These are phyloP conservation scores for Fomitopsis palustris DNA, from an alignment of 1,284 basidiomycete genomes.

Conservation along the genomic window DNA sequence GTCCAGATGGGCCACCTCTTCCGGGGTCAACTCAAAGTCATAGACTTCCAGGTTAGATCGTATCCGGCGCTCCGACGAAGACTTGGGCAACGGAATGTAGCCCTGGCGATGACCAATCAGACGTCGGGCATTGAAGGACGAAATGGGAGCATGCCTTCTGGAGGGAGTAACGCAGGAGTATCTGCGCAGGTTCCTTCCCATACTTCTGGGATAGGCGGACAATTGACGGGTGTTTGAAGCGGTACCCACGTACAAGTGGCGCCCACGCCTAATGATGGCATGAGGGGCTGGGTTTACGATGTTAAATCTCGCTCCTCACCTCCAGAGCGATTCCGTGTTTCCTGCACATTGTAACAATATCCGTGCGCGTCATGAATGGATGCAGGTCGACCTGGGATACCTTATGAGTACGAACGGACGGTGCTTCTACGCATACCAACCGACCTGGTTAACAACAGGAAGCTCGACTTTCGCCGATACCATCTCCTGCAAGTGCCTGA, in stretches of 20 bases:
- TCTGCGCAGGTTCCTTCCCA: conserved; percentile 58
- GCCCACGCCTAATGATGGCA: conserved; percentile 43
- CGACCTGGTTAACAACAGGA: conserved; percentile 68
- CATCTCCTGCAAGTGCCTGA: conserved; percentile 64
- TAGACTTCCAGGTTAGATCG: conserved; percentile 56
- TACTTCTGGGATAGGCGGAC: conserved; percentile 45
- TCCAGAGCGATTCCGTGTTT: conserved; percentile 60
- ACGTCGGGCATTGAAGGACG: not conserved
- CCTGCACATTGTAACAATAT: conserved; percentile 61
- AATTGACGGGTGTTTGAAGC: conserved; percentile 47
- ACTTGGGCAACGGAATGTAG: conserved; percentile 61
- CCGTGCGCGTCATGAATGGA: conserved; percentile 68
- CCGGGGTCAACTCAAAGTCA: conserved; percentile 50
- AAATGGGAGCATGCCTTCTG: conserved; percentile 54
- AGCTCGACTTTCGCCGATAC: conserved; percentile 44
- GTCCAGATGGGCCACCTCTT: conserved; percentile 51
- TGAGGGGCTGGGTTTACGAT: not conserved
- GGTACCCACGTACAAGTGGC: conserved; percentile 47
- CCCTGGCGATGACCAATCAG: conserved; percentile 30
- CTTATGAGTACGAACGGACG: not conserved
- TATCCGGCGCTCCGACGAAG: conserved; percentile 50
- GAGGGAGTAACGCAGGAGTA: conserved; percentile 74
- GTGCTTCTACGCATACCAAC: conserved; percentile 9
- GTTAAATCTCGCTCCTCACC: conserved; percentile 39
- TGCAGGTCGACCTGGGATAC: conserved; percentile 55